Evolutionary conservation across 2,329 filamentous ascomycete genomes (phyloP).

Genomic region (Geoglossum cookeanum): DNA sequence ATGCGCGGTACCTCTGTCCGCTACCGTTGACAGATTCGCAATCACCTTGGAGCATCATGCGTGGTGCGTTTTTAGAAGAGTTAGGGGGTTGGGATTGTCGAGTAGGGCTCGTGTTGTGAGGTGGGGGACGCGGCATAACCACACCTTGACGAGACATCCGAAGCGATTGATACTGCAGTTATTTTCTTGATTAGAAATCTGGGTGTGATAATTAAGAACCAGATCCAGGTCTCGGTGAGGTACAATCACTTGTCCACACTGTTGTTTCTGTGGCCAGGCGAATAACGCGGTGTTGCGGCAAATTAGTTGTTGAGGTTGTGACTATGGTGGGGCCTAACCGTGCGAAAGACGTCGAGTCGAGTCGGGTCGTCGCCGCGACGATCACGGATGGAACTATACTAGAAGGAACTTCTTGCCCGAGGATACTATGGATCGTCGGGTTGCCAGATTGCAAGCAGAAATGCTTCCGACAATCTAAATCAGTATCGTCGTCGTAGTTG

Average conservation of each 20-base stretch:
- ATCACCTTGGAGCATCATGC: neutral
- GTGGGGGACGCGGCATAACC: neutral
- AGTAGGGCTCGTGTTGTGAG: neutral
- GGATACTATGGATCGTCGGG: constrained; percentile 7
- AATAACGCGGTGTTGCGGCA: neutral
- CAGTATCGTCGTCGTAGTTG: constrained; percentile 34
- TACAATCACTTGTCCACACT: neutral
- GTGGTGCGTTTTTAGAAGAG: neutral
- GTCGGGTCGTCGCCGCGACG: constrained; percentile 6
- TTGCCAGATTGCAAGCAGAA: constrained; percentile 1
- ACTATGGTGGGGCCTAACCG: neutral
- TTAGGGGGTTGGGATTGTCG: neutral
- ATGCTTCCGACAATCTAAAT: constrained; percentile 21
- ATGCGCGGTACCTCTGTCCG: neutral
- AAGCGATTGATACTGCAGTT: neutral
- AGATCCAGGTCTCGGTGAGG: neutral
- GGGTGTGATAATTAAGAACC: neutral
- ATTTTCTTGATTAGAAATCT: neutral
- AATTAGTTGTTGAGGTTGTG: neutral
- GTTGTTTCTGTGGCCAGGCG: neutral
- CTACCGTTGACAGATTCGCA: neutral
- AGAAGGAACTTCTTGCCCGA: constrained; percentile 40
- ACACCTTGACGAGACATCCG: neutral
- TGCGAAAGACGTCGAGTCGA: neutral
- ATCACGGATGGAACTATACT: constrained; percentile 21